Evolutionary conservation across 1,139 yeast genomes (phyloP), one percentile per base, ranked within the genome.

Genomic region (Kluyveromyces sp.): DNA sequence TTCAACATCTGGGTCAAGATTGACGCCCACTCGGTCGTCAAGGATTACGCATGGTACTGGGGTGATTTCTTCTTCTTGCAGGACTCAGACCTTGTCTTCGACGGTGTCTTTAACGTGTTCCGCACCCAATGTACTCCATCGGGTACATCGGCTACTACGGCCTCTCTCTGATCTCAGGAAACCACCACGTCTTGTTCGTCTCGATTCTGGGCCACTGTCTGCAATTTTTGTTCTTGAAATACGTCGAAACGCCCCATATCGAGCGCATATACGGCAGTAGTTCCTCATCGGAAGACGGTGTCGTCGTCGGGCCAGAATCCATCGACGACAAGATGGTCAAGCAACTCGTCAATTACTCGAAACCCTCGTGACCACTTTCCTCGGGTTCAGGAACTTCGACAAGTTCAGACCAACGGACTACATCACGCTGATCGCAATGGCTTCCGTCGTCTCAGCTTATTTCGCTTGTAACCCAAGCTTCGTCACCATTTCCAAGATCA

Each of bases 41-140:
- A 87, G 62, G 96, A 87, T 64, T 88, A 81, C 61, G 96, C 96
- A 8, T 87, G 96, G 96, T 87, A 87, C 66, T 87, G 96, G 96
- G 96, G 96, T 32, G 96, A 87, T 64, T 87, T 87, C 68, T 87
- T 87, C 73, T 85, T 84, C 67, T 84, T 86, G 61, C 87, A 79
- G 55, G 80, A 86, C 55, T 79, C 82, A 59, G 83, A 84, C 52
- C 74, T 87, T 59, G 83, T 87, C 33, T 87, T 87, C 66, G 95
- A 88, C 63, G 96, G 96, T 41, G 95, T 87, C 7, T 87, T 86
- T 64, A 95, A 87, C 65, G 77, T 87, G 77, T 88, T 92, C 10
- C 96, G 37, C 96, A 87, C 63, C 96, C 96, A 47, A 87, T 87
- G 96, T 87, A 87, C 64, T 85, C 95, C 0, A 83, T 88, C 46